phyloP scores from a whole-genome alignment of 2,329 filamentous ascomycete genomes.

The Clathrospora elynae region DNA sequence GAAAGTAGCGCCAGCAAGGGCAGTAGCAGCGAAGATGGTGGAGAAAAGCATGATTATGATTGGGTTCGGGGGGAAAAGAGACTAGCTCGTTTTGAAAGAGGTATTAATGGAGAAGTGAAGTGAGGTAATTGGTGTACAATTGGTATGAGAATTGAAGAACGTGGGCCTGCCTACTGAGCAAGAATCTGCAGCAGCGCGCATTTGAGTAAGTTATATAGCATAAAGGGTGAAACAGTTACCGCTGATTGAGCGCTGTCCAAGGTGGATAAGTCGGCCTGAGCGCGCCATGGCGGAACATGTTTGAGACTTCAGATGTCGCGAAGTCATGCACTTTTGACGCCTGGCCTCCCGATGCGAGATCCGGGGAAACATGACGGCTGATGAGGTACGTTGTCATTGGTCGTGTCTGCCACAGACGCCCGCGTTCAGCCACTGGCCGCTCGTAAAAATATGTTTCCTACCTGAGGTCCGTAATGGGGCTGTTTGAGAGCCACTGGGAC shows the following conservation, averaged over 20 bases:
- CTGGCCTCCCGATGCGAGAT: slow-evolving; percentile 18
- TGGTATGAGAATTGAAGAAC: slow-evolving; percentile 39
- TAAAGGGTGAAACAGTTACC: slow-evolving; percentile 32
- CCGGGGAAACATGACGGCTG: slow-evolving; percentile 20
- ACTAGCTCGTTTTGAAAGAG: slow-evolving; percentile 44
- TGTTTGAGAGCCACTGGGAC: slow-evolving; percentile 34
- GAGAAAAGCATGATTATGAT: slow-evolving; percentile 51
- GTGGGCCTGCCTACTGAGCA: slow-evolving; percentile 46
- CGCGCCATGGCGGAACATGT: slow-evolving; percentile 40
- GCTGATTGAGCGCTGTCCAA: slow-evolving; percentile 21
- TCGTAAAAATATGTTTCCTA: slow-evolving; percentile 19
- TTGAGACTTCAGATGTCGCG: slow-evolving; percentile 44
- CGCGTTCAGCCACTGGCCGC: slow-evolving; percentile 34
- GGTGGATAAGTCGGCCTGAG: slow-evolving; percentile 32
- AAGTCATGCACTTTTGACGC: slow-evolving; percentile 34
- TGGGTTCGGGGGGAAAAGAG: slow-evolving; percentile 33
- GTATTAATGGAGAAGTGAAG: slow-evolving; percentile 26
- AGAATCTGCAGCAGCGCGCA: slow-evolving; percentile 35
- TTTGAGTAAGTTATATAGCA: slow-evolving; percentile 47
- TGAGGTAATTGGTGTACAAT: slow-evolving; percentile 36
- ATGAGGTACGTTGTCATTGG: slow-evolving; percentile 34
- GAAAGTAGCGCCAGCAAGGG: slow-evolving; percentile 37
- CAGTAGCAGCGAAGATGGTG: slow-evolving; percentile 39
- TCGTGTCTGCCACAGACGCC: slow-evolving; percentile 22
- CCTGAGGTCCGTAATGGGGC: slow-evolving; percentile 32